phyloP scores from a whole-genome alignment of 305 asterid species.

The Fraxinus nigra region DNA sequence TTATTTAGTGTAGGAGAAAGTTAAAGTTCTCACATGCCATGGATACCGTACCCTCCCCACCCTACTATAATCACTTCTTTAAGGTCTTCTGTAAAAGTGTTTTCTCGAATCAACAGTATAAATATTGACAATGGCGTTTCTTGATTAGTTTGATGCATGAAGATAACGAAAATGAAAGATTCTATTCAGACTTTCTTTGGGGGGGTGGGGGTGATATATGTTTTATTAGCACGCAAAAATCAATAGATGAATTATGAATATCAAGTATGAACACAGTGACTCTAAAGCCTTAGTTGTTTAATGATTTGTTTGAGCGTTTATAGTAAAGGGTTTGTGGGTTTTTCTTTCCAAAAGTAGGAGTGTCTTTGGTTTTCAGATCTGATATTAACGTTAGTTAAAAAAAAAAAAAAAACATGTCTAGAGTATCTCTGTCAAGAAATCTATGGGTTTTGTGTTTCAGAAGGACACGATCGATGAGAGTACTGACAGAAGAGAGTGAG shows the following conservation, averaged over 20 bases:
- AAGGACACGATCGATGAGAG: conserved; percentile 14
- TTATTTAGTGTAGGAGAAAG: not conserved
- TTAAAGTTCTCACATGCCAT: not conserved
- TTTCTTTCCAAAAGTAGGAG: conserved; percentile 3
- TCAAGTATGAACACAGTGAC: not conserved
- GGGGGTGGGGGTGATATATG: not conserved
- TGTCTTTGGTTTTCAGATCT: conserved; percentile 21
- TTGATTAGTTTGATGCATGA: not conserved
- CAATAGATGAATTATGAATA: not conserved
- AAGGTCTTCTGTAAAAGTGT: not conserved
- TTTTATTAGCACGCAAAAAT: not conserved
- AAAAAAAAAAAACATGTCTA: not conserved
- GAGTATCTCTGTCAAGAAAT: not conserved
- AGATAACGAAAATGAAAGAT: not conserved
- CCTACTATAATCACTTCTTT: not conserved
- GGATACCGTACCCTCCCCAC: too few species aligned
- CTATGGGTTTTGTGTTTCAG: conserved; percentile 3
- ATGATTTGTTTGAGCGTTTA: not conserved
- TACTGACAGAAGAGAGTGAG: conserved; percentile 64
- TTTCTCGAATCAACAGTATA: not conserved
- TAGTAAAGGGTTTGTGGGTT: not conserved
- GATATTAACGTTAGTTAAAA: not conserved
- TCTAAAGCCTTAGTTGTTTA: not conserved
- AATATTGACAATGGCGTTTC: not conserved
- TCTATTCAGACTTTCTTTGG: not conserved